Conservation (phyloP, 805 yeast species). For the Priceomyces medius region DNA sequence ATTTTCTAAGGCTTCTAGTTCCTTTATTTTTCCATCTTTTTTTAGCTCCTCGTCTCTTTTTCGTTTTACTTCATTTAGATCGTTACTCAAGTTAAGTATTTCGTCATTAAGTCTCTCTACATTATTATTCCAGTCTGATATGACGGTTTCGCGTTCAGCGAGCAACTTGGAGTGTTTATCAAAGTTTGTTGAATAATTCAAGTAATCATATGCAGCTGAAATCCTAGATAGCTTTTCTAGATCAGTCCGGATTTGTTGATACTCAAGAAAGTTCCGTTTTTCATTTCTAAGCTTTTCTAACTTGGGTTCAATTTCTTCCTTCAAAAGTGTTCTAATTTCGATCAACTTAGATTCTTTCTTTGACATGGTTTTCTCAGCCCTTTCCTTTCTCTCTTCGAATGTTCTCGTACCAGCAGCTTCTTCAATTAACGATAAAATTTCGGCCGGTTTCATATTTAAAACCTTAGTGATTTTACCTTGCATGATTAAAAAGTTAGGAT, state of each 20-base stretch:
- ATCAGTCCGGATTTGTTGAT: slow-evolving; percentile 79
- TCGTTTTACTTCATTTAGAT: slow-evolving; percentile 51
- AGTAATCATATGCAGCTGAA: slow-evolving; percentile 75
- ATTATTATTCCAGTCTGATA: slow-evolving; percentile 41
- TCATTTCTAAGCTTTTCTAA: slow-evolving; percentile 77
- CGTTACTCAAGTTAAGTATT: slow-evolving; percentile 57
- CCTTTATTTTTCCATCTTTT: slow-evolving; percentile 60
- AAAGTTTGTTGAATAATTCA: slow-evolving; percentile 39
- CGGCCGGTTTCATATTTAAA: slow-evolving; percentile 91
- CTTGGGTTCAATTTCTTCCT: slow-evolving; percentile 92
- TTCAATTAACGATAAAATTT: slow-evolving; percentile 85
- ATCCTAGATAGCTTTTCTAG: slow-evolving; percentile 71
- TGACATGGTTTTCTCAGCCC: slow-evolving; percentile 87
- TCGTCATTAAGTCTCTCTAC: slow-evolving; percentile 53
- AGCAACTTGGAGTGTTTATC: slow-evolving; percentile 44
- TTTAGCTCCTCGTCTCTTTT: slow-evolving; percentile 57
- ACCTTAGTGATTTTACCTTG: slow-evolving; percentile 98
- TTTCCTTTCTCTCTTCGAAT: slow-evolving; percentile 90
- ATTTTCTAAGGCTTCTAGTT: slow-evolving; percentile 57
- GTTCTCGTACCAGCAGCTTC: slow-evolving; percentile 98
- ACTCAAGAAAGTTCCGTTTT: slow-evolving; percentile 79
- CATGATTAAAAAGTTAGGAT: slow-evolving; percentile 96
- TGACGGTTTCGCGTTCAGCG: slow-evolving; percentile 38
- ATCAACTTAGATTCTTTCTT: slow-evolving; percentile 83
- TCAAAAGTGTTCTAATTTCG: slow-evolving; percentile 69